Conservation (phyloP, 1,284 basidiomycete genomes). For the Meira miltonrushii region DNA sequence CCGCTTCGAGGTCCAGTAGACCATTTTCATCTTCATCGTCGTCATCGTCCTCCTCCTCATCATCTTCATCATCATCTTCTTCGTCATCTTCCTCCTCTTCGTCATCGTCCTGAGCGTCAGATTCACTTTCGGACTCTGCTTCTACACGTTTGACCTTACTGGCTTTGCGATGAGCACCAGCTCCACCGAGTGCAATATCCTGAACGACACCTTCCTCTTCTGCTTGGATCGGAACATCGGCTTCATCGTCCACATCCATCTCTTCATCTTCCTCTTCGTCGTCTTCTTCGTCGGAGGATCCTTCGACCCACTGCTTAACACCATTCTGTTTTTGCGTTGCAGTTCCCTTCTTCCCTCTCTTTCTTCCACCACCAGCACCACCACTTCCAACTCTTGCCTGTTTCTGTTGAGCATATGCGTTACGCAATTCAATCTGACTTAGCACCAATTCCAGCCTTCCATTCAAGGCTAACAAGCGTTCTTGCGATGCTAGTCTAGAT, state of each 20-base stretch:
- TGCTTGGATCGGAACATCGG: conserved; percentile 48
- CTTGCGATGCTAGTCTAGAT: conserved; percentile 72
- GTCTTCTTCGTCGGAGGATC: conserved; percentile 14
- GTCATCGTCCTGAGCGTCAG: conserved; percentile 10
- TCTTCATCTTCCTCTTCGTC: conserved; percentile 17
- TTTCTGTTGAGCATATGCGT: conserved; percentile 47
- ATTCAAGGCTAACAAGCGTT: conserved; percentile 75
- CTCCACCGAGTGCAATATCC: conserved; percentile 9
- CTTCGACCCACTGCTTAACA: conserved; percentile 13
- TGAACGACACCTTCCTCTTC: conserved; percentile 13
- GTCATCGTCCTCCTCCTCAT: conserved; percentile 11
- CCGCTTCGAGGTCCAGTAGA: conserved; percentile 10
- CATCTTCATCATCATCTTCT: conserved; percentile 7
- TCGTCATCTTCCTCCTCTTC: conserved; percentile 12
- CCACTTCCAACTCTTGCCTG: neutral
- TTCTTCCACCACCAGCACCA: neutral
- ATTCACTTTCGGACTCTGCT: conserved; percentile 12
- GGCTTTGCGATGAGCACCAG: neutral
- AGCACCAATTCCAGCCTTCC: conserved; percentile 89
- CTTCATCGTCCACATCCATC: conserved; percentile 9
- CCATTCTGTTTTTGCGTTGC: neutral
- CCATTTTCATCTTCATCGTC: conserved; percentile 2
- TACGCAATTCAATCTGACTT: conserved; percentile 79
- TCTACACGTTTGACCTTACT: conserved; percentile 4
- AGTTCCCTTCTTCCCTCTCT: conserved; percentile 3